These are phyloP conservation scores for Tuber calosporum DNA, from an alignment of 495 filamentous ascomycete species.

Conservation along the genomic window DNA sequence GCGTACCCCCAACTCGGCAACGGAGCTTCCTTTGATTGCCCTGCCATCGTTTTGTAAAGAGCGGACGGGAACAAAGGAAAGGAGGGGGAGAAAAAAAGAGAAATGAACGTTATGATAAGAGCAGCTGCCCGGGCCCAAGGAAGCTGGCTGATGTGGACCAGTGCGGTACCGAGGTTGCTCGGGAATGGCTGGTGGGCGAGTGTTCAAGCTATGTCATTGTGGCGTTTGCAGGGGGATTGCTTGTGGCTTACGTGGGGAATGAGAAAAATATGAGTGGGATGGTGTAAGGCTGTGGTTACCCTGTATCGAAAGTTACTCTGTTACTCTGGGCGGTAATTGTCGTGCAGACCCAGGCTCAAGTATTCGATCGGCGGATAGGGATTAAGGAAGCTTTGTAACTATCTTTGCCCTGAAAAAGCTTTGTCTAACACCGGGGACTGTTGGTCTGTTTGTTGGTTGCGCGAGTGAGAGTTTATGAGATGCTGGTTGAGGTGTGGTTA, in stretches of 20 bases:
- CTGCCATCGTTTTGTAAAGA: background rate
- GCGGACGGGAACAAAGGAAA: background rate
- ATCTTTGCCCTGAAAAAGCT: background rate
- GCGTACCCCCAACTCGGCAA: constrained; percentile 92
- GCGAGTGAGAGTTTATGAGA: constrained; percentile 1
- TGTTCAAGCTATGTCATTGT: background rate
- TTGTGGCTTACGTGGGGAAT: background rate
- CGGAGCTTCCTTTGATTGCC: constrained; percentile 65
- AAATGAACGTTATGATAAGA: background rate
- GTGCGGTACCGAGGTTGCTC: background rate
- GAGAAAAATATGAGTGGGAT: background rate
- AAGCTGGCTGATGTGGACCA: background rate
- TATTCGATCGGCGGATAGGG: constrained; percentile 2
- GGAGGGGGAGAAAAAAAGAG: background rate
- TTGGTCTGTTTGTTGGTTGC: background rate
- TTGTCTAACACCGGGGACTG: background rate
- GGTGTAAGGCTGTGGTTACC: background rate
- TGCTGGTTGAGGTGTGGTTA: background rate
- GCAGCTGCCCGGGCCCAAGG: background rate
- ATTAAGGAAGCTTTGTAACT: background rate
- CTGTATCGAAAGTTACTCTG: background rate
- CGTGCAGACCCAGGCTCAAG: background rate
- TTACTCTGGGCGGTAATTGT: background rate
- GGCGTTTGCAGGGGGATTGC: background rate
- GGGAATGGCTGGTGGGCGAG: background rate